Percentiles rank a stretch among this genome's conserved stretches.
These are phyloP conservation scores for Amaranthus hypochondriacus DNA, from an alignment of 148 eudicot species.

Conservation along the genomic window DNA sequence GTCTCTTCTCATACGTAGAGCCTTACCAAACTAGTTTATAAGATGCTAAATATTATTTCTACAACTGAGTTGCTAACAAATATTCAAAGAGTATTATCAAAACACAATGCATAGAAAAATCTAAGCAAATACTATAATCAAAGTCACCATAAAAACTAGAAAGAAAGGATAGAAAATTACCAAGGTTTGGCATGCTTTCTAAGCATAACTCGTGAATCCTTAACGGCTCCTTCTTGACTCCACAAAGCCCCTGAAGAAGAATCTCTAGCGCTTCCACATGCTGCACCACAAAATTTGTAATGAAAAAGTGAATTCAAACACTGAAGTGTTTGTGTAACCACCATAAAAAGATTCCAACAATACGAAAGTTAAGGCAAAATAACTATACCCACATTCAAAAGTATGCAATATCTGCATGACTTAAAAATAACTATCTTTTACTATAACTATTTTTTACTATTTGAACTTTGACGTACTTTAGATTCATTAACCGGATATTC, in stretches of 20 bases:
- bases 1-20: not conserved
- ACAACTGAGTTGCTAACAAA: not conserved
- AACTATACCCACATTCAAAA: not conserved
- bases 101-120: not conserved
- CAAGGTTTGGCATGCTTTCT: constrained; percentile 78
- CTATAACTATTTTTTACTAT: too few relatives aligned
- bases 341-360: not conserved
- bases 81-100: not conserved
- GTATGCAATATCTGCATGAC: too few relatives aligned
- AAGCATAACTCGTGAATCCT: constrained; percentile 82
- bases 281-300: constrained; percentile 33
- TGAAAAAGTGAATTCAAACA: not conserved
- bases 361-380: not conserved
- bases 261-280: constrained; percentile 97
- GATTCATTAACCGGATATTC: too few relatives aligned
- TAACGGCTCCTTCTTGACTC: constrained; percentile 64
- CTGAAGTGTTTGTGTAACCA: not conserved
- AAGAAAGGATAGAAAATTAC: constrained; percentile 26
- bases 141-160: not conserved
- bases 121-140: not conserved
- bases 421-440: too few relatives aligned
- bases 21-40: not conserved
- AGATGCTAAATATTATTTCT: not conserved
- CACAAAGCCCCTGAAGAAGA: constrained; percentile 90
- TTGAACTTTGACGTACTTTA: too few relatives aligned